A percentile compares a stretch with the other conserved stretches of the same genome.
These are phyloP conservation scores for Eutrema japonicum DNA, from an alignment of 345 rosid species.

Conservation along the genomic window DNA sequence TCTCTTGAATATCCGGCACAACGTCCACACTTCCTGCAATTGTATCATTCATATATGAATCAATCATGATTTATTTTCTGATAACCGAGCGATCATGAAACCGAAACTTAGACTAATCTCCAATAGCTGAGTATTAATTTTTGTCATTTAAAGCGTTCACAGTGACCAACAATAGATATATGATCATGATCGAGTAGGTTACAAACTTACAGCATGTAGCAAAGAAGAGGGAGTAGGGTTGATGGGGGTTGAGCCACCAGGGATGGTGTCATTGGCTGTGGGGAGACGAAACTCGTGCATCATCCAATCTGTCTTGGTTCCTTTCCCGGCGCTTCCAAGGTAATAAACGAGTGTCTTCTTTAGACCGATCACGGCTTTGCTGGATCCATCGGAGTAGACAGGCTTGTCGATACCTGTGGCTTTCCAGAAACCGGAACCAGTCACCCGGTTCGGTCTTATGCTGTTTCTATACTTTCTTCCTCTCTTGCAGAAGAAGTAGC, in stretches of 20 bases:
- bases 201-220: slow-evolving; percentile 68
- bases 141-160: too few relatives aligned
- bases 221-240: slow-evolving; percentile 38
- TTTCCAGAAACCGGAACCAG: slow-evolving; percentile 97
- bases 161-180: slow-evolving; percentile 4
- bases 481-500: slow-evolving; percentile 86
- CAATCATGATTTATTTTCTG: neutral
- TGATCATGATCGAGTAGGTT: neutral
- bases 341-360: slow-evolving; percentile 93
- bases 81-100: neutral
- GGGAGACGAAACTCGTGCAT: slow-evolving; percentile 99
- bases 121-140: too few relatives aligned
- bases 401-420: slow-evolving; percentile 96
- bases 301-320: slow-evolving; percentile 98
- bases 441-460: slow-evolving; percentile 89
- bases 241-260: slow-evolving; percentile 14
- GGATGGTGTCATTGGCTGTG: slow-evolving; percentile 32
- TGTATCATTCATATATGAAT: neutral
- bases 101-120: too few relatives aligned
- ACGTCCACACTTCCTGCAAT: slow-evolving; percentile 86
- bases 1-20: slow-evolving; percentile 80
- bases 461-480: slow-evolving; percentile 94
- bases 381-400: slow-evolving; percentile 52
- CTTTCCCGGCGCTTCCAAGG: slow-evolving; percentile 90
- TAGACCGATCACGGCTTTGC: slow-evolving; percentile 66